Percentiles rank a stretch among this genome's conserved stretches.
Evolutionary conservation across 2,329 filamentous ascomycete species (phyloP).

Genomic region (Paraphoma chrysanthemicola): DNA sequence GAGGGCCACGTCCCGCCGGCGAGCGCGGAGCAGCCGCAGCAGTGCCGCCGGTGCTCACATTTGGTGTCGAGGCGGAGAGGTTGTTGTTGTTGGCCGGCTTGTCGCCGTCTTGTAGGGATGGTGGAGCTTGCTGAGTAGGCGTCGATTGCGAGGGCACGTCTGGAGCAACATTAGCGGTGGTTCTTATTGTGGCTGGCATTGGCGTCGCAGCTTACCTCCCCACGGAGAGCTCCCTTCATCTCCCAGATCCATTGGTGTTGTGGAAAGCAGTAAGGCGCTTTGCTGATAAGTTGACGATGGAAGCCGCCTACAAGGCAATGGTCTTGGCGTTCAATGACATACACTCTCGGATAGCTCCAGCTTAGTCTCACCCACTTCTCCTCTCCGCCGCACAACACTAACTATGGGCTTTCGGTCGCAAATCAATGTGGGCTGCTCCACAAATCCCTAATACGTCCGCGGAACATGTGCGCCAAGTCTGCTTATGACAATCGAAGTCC

Average conservation of each 20-base stretch:
- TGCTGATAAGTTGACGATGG: slow-evolving; percentile 14
- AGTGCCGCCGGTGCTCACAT: slow-evolving; percentile 40
- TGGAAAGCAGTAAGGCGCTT: slow-evolving; percentile 14
- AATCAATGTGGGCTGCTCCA: too few relatives aligned
- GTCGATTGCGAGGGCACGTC: slow-evolving; percentile 57
- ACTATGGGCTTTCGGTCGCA: neutral
- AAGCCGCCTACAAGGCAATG: slow-evolving; percentile 8
- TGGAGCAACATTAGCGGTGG: slow-evolving; percentile 34
- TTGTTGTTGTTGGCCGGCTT: slow-evolving; percentile 35
- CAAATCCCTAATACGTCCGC: too few relatives aligned
- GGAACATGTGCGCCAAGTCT: too few relatives aligned
- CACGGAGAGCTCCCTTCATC: slow-evolving; percentile 52
- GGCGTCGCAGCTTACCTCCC: slow-evolving; percentile 42
- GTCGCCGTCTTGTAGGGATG: slow-evolving; percentile 40
- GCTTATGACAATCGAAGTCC: too few relatives aligned
- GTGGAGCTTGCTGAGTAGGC: slow-evolving; percentile 50
- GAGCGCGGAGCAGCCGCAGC: slow-evolving; percentile 54
- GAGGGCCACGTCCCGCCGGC: slow-evolving; percentile 57
- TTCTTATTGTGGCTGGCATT: neutral
- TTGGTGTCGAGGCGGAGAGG: slow-evolving; percentile 20
- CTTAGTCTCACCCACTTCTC: neutral
- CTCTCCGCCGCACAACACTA: neutral
- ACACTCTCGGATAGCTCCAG: neutral
- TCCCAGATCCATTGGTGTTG: slow-evolving; percentile 50
- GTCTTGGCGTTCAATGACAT: slow-evolving; percentile 9